Percentiles rank a stretch among this genome's conserved stretches.
phyloP scores from a whole-genome alignment of 768 basidiomycete species.

The Rhizopogon rudus region DNA sequence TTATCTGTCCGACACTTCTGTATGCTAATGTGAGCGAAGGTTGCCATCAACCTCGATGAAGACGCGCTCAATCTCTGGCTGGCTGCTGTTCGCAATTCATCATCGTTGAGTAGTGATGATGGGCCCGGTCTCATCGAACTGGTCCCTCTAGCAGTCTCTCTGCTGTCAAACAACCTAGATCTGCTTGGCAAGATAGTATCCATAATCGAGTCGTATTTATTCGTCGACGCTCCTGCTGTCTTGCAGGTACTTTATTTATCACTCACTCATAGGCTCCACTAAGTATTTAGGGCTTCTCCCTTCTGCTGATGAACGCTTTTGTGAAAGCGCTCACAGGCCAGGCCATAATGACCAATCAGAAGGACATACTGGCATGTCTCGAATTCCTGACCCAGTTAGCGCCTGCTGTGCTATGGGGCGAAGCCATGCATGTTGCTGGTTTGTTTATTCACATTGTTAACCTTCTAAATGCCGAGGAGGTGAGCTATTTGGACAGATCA shows the following conservation, averaged over 20 bases:
- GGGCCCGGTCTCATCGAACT: conserved; percentile 57
- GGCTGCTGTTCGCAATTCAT: conserved; percentile 61
- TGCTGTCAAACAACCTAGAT: conserved; percentile 68
- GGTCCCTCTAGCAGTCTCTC: conserved; percentile 54
- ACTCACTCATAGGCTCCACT: not conserved
- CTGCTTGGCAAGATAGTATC: conserved; percentile 61
- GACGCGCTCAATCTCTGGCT: conserved; percentile 78
- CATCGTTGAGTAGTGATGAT: conserved; percentile 41
- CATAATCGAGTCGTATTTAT: conserved; percentile 73
- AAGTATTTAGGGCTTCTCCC: conserved; percentile 41
- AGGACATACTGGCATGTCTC: conserved; percentile 56
- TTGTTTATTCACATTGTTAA: conserved; percentile 62
- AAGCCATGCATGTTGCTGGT: conserved; percentile 66
- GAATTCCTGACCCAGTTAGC: conserved; percentile 59
- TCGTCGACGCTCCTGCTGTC: conserved; percentile 61
- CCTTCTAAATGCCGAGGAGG: conserved; percentile 63
- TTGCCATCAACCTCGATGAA: conserved; percentile 65
- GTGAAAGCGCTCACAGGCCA: conserved; percentile 45
- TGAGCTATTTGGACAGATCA: conserved; percentile 21
- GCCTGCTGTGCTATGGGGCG: conserved; percentile 64
- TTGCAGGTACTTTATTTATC: conserved; percentile 48
- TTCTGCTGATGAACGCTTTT: conserved; percentile 56
- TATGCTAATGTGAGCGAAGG: conserved; percentile 33
- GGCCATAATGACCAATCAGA: conserved; percentile 49
- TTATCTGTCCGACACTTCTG: not conserved